Percentiles rank a stretch among this genome's conserved stretches.
Conservation (phyloP, 2,329 filamentous ascomycete genomes). For the Didymella exigua region DNA sequence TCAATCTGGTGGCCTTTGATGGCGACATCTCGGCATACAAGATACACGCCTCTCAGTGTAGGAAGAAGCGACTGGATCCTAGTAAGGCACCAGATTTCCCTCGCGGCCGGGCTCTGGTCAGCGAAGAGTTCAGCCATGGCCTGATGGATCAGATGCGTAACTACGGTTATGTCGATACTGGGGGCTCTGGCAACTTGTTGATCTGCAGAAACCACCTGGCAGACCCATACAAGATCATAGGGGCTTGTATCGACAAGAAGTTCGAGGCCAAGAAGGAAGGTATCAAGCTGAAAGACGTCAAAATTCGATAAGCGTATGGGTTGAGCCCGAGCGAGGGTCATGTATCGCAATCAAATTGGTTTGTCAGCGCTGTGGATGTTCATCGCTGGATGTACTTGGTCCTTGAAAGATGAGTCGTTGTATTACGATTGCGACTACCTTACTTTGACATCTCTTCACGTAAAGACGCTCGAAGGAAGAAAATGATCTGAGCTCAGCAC, state of each 20-base stretch:
- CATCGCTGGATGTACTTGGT: too few relatives aligned
- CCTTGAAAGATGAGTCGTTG: too few relatives aligned
- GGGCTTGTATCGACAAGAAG: neutral
- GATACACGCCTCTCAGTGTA: neutral
- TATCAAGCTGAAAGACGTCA: neutral
- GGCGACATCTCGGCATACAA: neutral
- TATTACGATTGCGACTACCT: too few relatives aligned
- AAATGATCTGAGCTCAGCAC: neutral
- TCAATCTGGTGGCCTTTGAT: neutral
- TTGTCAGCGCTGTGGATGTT: too few relatives aligned
- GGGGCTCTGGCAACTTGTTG: slow-evolving; percentile 17
- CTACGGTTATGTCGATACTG: slow-evolving; percentile 20
- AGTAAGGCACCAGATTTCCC: neutral
- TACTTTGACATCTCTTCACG: neutral
- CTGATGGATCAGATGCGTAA: slow-evolving; percentile 14
- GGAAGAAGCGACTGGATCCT: neutral
- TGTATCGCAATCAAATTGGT: too few relatives aligned
- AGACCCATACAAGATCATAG: neutral
- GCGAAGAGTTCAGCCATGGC: slow-evolving; percentile 34
- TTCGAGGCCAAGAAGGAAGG: neutral
- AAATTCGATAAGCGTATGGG: neutral
- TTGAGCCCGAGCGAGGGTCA: too few relatives aligned
- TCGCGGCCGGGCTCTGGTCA: slow-evolving; percentile 27
- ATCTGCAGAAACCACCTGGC: slow-evolving; percentile 10
- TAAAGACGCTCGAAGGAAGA: neutral